Percentiles rank a stretch among this genome's conserved stretches.
phyloP scores from a whole-genome alignment of 352 stramenopile genomes.

The Phytophthora niederhauseri region DNA sequence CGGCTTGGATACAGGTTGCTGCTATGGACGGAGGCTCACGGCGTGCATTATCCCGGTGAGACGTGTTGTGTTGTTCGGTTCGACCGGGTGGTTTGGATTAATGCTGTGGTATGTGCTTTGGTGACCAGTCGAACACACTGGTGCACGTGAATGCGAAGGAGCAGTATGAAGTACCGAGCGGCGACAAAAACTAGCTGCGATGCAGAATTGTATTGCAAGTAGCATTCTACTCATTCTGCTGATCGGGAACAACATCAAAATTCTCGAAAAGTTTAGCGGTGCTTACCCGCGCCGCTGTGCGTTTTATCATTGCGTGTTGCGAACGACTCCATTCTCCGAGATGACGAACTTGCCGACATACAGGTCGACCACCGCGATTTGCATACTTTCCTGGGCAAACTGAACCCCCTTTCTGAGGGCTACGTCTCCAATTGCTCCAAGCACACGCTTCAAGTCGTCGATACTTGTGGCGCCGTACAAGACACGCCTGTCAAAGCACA shows the following conservation, averaged over 20 bases:
- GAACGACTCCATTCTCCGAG: slow-evolving; percentile 14
- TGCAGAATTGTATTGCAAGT: no score
- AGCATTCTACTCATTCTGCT: neutral
- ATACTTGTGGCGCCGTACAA: slow-evolving; percentile 14
- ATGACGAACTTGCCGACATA: slow-evolving; percentile 15
- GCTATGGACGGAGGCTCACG: slow-evolving; percentile 88
- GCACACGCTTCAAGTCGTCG: slow-evolving; percentile 15
- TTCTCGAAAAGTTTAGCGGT: neutral
- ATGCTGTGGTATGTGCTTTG: neutral
- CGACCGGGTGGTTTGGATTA: neutral
- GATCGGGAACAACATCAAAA: neutral
- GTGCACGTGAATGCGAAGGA: slow-evolving; percentile 43
- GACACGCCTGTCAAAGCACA: slow-evolving; percentile 14
- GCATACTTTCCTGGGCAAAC: slow-evolving; percentile 3
- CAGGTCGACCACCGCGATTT: slow-evolving; percentile 4
- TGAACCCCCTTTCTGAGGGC: neutral
- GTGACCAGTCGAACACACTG: slow-evolving; percentile 37
- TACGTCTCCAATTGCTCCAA: neutral
- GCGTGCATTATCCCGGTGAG: slow-evolving; percentile 88
- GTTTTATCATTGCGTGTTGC: neutral
- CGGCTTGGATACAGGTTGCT: slow-evolving; percentile 92
- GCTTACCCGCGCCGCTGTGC: neutral
- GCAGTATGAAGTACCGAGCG: slow-evolving; percentile 43
- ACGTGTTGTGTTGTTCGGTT: no score
- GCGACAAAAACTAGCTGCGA: slow-evolving; percentile 20